Percentiles rank a stretch among this genome's conserved stretches.
Conservation (phyloP, 306 rosid genomes). For the Casuarina glauca region DNA sequence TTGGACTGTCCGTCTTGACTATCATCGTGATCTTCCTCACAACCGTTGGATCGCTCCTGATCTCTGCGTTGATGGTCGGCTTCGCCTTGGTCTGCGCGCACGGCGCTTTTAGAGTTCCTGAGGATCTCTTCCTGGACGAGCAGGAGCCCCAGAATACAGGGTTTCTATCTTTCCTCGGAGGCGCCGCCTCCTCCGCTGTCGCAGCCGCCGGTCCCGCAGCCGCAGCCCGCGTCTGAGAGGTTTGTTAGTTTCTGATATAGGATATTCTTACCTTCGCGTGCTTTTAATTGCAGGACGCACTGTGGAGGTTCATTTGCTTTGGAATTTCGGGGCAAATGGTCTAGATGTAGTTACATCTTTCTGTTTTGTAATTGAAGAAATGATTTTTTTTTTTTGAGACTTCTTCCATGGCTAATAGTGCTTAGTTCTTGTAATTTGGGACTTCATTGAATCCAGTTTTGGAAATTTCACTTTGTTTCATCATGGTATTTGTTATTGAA, state of each 20-base stretch:
- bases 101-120: constrained; percentile 89
- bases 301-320: constrained; percentile 13
- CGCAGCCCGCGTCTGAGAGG: constrained; percentile 61
- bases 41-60: constrained; percentile 88
- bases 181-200: constrained; percentile 66
- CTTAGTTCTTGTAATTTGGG: neutral
- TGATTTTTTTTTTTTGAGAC: constrained; percentile 7
- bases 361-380: constrained; percentile 24
- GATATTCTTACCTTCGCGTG: constrained; percentile 17
- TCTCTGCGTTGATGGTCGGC: constrained; percentile 76
- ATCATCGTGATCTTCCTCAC: constrained; percentile 76
- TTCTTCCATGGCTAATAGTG: neutral
- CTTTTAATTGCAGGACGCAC: constrained; percentile 4
- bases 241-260: constrained; percentile 39
- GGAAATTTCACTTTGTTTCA: neutral
- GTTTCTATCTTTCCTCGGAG: constrained; percentile 83
- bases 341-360: neutral
- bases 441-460: neutral
- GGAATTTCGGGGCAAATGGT: neutral
- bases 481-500: neutral
- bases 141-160: constrained; percentile 77
- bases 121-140: constrained; percentile 88
- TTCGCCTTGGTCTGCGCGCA: constrained; percentile 63
- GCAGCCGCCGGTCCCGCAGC: constrained; percentile 54
- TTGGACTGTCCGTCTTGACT: constrained; percentile 56